Percentiles rank a stretch among this genome's conserved stretches.
Evolutionary conservation across 768 basidiomycete genomes (phyloP).

Genomic region (Collybiopsis luxurians): DNA sequence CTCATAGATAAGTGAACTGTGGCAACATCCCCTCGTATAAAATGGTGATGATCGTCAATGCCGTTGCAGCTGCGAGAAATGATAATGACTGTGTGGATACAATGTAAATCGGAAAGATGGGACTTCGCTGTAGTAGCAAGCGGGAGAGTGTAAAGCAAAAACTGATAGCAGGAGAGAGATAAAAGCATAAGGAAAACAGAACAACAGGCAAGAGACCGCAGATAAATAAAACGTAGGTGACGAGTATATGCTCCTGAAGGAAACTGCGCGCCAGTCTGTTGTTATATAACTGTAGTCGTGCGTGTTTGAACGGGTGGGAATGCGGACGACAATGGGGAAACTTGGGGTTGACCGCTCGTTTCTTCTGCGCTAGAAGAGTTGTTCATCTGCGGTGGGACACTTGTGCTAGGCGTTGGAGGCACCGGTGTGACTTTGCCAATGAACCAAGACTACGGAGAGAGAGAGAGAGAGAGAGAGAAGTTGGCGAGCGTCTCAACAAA

Average conservation of each 20-base stretch:
- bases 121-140: neutral
- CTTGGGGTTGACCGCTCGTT: conserved; percentile 45
- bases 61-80: too few species aligned
- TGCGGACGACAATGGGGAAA: conserved; percentile 82
- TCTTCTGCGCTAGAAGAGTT: conserved; percentile 31
- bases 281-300: conserved; percentile 22
- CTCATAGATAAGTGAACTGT: too few species aligned
- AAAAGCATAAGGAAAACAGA: neutral
- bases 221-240: too few species aligned
- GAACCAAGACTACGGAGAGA: conserved; percentile 73
- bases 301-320: conserved; percentile 57
- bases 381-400: conserved; percentile 26
- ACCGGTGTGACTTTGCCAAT: conserved; percentile 75
- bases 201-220: neutral
- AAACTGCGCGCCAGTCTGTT: neutral
- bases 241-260: too few species aligned
- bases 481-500: neutral
- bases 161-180: neutral
- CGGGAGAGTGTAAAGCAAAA: neutral
- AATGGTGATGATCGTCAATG: too few species aligned
- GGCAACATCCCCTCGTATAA: too few species aligned
- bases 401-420: conserved; percentile 43
- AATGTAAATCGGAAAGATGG: too few species aligned
- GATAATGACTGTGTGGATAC: too few species aligned
- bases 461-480: neutral